Evolutionary conservation across 176 grass and related monocot genomes (phyloP), one percentile per base, ranked within the genome.

Genomic region (Triticum aestivum): DNA sequence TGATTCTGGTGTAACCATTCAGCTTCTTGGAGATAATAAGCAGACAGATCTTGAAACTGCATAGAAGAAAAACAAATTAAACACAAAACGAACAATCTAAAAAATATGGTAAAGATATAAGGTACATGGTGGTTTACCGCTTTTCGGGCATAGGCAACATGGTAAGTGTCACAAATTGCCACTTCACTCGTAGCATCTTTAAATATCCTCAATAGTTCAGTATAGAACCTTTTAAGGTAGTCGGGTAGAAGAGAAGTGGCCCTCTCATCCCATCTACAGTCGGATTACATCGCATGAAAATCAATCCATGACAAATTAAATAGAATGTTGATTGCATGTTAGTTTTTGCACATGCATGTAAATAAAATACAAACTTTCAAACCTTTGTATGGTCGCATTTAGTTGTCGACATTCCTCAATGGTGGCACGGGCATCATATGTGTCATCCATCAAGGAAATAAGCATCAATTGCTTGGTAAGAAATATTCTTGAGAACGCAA

Each of bases 381-480:
- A 89, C 87, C 87, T 89, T 54, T 84, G 69, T 10, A 89, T 75
- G 8, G 87, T 29, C 64, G 35, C 21, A 23, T 61, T 35, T 2
- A 89, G 15, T 3, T 34, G 73, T 58, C 66, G 18, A 9, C 27
- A 76, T 42, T 89, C 81, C 1, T 84, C 59, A 0, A 84, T 34
- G 12, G 73, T 89, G 23, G 61, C 71, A 84, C 79, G 68, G 1
- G 21, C 29, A 65, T 89, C 87, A 29, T 84, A 84, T 11, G 69
- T 84, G 59, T 89, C 87, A 84, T 89, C 81, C 12, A 89, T 1
- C 5, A 84, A 1, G 15, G 45, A 15, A 13, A 11, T 20, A 1
- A 89, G 2, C 17, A 1, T 21, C 4, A 29, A 83, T 2, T 21
- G 34, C 63, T 89, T 89, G 30, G 87, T 13, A 21, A 73, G 84